Conservation (phyloP, 306 rosid genomes). For the Vicia sativa region DNA sequence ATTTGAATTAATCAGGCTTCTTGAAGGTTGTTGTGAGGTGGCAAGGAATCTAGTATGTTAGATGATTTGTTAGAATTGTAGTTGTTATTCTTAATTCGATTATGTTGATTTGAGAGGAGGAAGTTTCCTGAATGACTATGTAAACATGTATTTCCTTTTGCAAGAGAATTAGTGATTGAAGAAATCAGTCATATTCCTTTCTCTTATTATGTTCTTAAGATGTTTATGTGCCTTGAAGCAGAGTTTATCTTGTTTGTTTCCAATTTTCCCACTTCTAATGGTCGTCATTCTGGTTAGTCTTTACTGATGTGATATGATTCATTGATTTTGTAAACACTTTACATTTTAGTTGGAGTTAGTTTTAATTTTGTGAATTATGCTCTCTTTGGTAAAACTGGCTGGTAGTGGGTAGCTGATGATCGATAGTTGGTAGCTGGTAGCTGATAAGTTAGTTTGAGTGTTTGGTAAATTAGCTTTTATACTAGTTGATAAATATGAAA, state of each 20-base stretch:
- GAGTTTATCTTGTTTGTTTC: neutral
- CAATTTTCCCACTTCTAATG: neutral
- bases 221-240: neutral
- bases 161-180: neutral
- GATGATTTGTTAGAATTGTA: neutral
- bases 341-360: conserved; percentile 2
- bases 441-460: no score
- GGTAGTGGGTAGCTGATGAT: no score
- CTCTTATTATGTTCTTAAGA: neutral
- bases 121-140: neutral
- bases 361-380: neutral
- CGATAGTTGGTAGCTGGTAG: no score
- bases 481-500: no score
- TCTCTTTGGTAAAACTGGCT: no score
- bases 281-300: neutral
- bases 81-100: neutral
- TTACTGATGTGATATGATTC: neutral
- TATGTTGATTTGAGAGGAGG: neutral
- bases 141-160: neutral
- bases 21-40: neutral
- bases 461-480: no score
- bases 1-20: neutral
- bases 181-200: neutral
- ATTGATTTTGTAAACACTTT: conserved; percentile 17
- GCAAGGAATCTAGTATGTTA: neutral